phyloP scores from a whole-genome alignment of 2,329 filamentous ascomycete species.

The Claviceps spartinae region DNA sequence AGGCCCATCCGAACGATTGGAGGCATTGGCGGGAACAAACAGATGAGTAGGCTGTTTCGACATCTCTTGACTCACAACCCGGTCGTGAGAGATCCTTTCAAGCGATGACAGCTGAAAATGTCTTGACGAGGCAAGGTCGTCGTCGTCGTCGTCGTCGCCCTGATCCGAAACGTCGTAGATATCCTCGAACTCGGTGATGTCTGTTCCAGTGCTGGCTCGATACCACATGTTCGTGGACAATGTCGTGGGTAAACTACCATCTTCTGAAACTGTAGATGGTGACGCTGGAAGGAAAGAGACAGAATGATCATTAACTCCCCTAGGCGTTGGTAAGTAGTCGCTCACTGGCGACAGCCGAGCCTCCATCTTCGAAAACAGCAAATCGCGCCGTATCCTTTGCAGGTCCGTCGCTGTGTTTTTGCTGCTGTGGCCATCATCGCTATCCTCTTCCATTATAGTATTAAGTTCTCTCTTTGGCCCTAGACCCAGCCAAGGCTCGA shows the following conservation, averaged over 20 bases:
- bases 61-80: constrained; percentile 24
- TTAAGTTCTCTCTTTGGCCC: constrained; percentile 42
- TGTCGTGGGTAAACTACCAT: constrained; percentile 39
- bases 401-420: constrained; percentile 10
- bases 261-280: constrained; percentile 40
- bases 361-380: constrained; percentile 36
- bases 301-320: constrained; percentile 50
- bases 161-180: constrained; percentile 80
- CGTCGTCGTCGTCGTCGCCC: constrained; percentile 44
- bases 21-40: constrained; percentile 33
- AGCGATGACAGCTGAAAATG: constrained; percentile 15
- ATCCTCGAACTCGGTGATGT: constrained; percentile 67
- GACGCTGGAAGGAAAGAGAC: constrained; percentile 50
- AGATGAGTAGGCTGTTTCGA: constrained; percentile 28
- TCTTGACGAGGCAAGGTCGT: constrained; percentile 15
- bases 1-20: constrained; percentile 20
- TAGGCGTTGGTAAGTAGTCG: constrained; percentile 60
- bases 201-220: constrained; percentile 47
- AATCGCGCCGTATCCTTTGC: constrained; percentile 15
- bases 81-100: constrained; percentile 23
- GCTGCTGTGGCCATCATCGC: constrained; percentile 23
- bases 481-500: constrained; percentile 42
- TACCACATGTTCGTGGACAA: constrained; percentile 48
- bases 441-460: constrained; percentile 50
- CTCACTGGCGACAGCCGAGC: constrained; percentile 46